These are phyloP conservation scores for Solanum hybrid DNA, from an alignment of 305 asterid species.

Conservation along the genomic window DNA sequence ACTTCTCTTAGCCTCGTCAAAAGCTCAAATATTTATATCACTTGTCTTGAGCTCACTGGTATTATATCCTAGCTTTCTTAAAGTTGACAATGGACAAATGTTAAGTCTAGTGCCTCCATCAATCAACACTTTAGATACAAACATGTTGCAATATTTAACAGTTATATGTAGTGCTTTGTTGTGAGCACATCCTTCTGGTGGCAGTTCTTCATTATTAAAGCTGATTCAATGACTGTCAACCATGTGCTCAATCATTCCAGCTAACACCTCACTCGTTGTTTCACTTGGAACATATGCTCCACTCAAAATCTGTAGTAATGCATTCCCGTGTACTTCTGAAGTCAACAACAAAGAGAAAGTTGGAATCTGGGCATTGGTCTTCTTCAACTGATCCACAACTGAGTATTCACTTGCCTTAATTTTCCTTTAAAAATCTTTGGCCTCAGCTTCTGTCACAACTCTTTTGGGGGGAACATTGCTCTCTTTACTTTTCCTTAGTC, in stretches of 20 bases:
- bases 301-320: too few species aligned
- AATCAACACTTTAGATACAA: neutral
- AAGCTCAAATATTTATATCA: neutral
- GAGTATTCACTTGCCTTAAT: too few species aligned
- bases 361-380: too few species aligned
- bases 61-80: neutral
- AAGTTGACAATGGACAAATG: neutral
- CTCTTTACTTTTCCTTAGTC: too few species aligned
- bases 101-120: neutral
- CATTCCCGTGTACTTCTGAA: too few species aligned
- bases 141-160: neutral
- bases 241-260: fast-evolving
- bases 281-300: neutral
- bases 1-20: neutral
- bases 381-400: too few species aligned
- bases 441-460: too few species aligned
- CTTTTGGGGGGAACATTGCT: too few species aligned
- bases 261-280: neutral
- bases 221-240: neutral
- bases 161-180: neutral
- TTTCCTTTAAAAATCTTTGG: too few species aligned
- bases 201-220: neutral
- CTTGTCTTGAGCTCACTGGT: neutral
- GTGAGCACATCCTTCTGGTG: neutral
- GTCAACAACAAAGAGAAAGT: too few species aligned